These are phyloP conservation scores for Phytopythium oedochilum DNA, from an alignment of 352 stramenopile species.

Conservation along the genomic window DNA sequence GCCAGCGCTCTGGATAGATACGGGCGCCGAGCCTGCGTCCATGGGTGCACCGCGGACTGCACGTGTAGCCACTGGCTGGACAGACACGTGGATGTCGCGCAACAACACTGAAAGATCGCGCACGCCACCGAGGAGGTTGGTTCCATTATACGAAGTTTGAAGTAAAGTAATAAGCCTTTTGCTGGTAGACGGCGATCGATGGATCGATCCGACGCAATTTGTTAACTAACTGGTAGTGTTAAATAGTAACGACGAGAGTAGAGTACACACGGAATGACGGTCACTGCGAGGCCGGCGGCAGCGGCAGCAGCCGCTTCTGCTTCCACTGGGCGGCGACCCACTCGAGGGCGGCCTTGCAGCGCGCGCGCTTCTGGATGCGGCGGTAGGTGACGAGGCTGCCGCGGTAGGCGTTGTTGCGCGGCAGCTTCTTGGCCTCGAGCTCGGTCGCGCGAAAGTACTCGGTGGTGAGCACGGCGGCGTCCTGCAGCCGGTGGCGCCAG, in stretches of 20 bases:
- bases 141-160: no score
- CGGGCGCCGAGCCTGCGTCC: no score
- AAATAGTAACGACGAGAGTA: background rate
- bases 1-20: no score
- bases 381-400: constrained; percentile 67
- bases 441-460: constrained; percentile 61
- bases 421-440: constrained; percentile 49
- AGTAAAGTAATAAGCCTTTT: no score
- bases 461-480: constrained; percentile 50
- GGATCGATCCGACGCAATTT: no score
- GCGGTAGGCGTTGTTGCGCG: constrained; percentile 45
- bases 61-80: no score
- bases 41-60: no score
- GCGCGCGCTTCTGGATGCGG: constrained; percentile 38
- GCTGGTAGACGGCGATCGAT: background rate
- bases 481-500: constrained; percentile 56
- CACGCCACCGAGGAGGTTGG: background rate
- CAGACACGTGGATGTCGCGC: no score
- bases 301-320: constrained; percentile 17
- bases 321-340: constrained; percentile 37
- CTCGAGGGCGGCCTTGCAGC: constrained; percentile 39
- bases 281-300: background rate
- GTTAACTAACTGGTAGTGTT: no score
- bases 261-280: background rate
- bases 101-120: no score